Evolutionary conservation across 805 yeast species (phyloP).

Genomic region (Priceomyces carsonii): DNA sequence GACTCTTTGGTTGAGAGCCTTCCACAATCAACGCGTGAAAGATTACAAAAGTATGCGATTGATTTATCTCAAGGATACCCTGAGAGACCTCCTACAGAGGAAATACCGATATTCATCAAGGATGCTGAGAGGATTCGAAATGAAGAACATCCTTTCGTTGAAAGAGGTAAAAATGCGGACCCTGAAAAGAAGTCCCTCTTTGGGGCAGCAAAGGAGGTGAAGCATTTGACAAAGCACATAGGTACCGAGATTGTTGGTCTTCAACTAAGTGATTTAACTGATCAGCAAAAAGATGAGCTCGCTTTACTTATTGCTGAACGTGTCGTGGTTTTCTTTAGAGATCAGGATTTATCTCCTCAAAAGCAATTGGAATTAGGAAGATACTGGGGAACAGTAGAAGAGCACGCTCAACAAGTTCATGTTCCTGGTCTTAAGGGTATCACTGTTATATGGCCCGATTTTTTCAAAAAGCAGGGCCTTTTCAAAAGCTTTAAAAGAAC

Average conservation of each 20-base stretch:
- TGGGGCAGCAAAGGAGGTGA: constrained; percentile 29
- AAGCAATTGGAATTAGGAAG: constrained; percentile 28
- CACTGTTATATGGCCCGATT: constrained; percentile 43
- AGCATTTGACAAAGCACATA: constrained; percentile 23
- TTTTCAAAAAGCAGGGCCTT: constrained; percentile 27
- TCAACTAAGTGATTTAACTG: constrained; percentile 24
- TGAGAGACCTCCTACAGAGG: constrained; percentile 15
- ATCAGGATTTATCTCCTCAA: constrained; percentile 31
- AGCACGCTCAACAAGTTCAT: constrained; percentile 27
- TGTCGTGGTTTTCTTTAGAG: constrained; percentile 29
- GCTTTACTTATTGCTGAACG: constrained; percentile 28
- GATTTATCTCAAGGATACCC: constrained; percentile 30
- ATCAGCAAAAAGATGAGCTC: constrained; percentile 27
- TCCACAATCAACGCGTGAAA: constrained; percentile 21
- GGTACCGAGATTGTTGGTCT: constrained; percentile 32
- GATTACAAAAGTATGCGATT: constrained; percentile 24
- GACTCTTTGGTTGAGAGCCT: constrained; percentile 16
- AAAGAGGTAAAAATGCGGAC: constrained; percentile 29
- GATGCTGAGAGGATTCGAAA: constrained; percentile 26
- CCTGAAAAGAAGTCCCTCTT: constrained; percentile 30
- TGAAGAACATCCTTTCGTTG: constrained; percentile 21
- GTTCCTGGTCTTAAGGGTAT: constrained; percentile 27
- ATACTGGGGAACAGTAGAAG: constrained; percentile 31
- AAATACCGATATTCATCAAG: constrained; percentile 27
- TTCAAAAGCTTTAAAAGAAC: constrained; percentile 25